Conservation (phyloP, 208 protist genomes). For the Leishmania lainsoni region DNA sequence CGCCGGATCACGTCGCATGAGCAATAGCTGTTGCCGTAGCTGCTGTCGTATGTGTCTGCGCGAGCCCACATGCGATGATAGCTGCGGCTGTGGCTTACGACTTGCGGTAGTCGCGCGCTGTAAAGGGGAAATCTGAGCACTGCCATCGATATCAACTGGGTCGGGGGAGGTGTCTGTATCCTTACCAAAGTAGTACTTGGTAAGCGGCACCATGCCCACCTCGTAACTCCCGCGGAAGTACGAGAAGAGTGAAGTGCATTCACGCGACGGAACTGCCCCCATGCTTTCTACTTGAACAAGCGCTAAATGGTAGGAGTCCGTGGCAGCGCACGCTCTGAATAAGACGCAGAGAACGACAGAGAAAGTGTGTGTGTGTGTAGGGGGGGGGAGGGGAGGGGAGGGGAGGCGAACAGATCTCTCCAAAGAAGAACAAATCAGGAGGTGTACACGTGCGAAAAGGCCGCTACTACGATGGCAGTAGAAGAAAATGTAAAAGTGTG, state of each 20-base stretch:
- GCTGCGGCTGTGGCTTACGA: background rate
- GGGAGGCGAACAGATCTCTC: background rate
- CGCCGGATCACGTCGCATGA: conserved; percentile 70
- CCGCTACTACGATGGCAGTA: background rate
- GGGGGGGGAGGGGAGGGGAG: background rate
- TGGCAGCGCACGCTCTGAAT: background rate
- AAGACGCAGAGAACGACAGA: background rate
- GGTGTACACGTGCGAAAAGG: background rate
- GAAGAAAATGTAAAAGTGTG: conserved; percentile 1
- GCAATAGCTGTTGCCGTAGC: conserved; percentile 70
- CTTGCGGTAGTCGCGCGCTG: background rate
- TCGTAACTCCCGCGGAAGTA: conserved; percentile 89
- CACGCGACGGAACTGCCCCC: conserved; percentile 69
- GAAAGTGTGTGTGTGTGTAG: background rate
- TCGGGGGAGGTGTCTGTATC: conserved; percentile 13
- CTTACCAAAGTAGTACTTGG: conserved; percentile 69
- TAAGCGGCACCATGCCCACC: conserved; percentile 82
- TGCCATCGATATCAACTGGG: background rate
- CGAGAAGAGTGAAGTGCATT: conserved; percentile 75
- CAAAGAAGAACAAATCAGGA: background rate
- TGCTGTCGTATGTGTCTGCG: conserved; percentile 27
- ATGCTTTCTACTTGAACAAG: conserved; percentile 29
- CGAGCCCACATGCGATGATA: background rate
- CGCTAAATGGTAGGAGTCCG: background rate
- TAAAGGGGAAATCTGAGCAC: background rate